These are phyloP conservation scores for Bimuria novae-zelandiae DNA, from an alignment of 2,329 filamentous ascomycete species.

Conservation along the genomic window DNA sequence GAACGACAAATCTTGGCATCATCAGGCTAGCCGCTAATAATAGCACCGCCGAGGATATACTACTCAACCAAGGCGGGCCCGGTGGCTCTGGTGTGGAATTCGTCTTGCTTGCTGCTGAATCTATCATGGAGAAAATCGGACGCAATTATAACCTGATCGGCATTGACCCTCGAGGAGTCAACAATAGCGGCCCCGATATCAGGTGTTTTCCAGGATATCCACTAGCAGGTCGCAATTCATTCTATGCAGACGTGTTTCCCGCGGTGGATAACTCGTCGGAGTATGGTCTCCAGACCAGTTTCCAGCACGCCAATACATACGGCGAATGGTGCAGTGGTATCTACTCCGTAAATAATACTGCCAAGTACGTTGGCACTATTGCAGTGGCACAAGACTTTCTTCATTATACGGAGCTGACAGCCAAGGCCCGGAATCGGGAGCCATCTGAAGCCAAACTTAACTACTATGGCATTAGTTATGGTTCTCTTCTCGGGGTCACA, in stretches of 20 bases:
- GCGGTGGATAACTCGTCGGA: constrained; percentile 11
- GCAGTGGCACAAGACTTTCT: constrained; percentile 39
- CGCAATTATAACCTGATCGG: constrained; percentile 46
- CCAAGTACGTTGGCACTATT: constrained; percentile 36
- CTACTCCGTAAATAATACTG: constrained; percentile 22
- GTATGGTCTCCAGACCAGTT: constrained; percentile 1
- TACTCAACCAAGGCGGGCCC: constrained; percentile 51
- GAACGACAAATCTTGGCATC: constrained; percentile 49
- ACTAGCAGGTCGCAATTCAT: not conserved
- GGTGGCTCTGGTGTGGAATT: constrained; percentile 49
- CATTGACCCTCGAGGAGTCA: constrained; percentile 49
- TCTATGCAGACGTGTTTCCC: not conserved
- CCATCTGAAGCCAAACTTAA: constrained; percentile 40
- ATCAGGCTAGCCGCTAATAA: constrained; percentile 31
- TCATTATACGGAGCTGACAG: constrained; percentile 27
- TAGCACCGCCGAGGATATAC: constrained; percentile 38
- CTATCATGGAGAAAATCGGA: constrained; percentile 4
- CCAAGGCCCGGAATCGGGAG: constrained; percentile 19
- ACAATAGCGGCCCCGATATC: constrained; percentile 37
- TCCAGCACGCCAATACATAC: constrained; percentile 10
- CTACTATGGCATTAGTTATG: constrained; percentile 52
- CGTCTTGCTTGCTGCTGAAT: not conserved
- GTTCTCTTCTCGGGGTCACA: constrained; percentile 52
- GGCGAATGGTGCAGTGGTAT: constrained; percentile 27
- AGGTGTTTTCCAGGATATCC: constrained; percentile 36